Evolutionary conservation across 2,329 filamentous ascomycete species (phyloP).

Genomic region (Myriosclerotinia duriaeana): DNA sequence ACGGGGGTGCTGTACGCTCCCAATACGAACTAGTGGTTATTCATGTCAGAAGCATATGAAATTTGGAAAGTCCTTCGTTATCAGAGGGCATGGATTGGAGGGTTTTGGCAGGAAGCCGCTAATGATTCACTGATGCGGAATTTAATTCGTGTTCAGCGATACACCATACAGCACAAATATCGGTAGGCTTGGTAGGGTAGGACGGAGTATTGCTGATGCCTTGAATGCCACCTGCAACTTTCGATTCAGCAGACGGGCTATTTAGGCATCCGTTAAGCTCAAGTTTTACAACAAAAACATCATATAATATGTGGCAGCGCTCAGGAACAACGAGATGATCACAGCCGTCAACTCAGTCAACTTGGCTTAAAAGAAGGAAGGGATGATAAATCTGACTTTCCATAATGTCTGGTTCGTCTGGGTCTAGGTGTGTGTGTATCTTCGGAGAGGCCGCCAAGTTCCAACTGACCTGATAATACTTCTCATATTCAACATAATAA

Average conservation of each 20-base stretch:
- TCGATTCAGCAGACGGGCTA: not conserved
- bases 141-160: constrained; percentile 5
- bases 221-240: constrained; percentile 13
- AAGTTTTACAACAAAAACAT: not conserved
- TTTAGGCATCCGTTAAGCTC: constrained; percentile 20
- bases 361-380: not conserved
- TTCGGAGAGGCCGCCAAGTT: constrained; percentile 14
- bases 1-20: constrained; percentile 6
- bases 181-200: constrained; percentile 1
- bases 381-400: not conserved
- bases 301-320: not conserved
- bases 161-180: not conserved
- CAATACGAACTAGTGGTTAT: constrained; percentile 8
- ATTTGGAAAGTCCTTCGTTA: not conserved
- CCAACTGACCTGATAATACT: not conserved
- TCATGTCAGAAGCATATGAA: not conserved
- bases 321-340: not conserved
- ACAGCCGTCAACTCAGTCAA: not conserved
- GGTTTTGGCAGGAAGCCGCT: not conserved
- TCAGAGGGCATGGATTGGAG: constrained; percentile 1
- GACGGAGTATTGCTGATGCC: constrained; percentile 20
- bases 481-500: not conserved
- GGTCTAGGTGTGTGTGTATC: not conserved
- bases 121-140: not conserved
- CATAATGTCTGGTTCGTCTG: not conserved